Percentiles rank a stretch among this genome's conserved stretches.
Conservation (phyloP, 1,139 yeast species). For the Saccharomyces uvarum region DNA sequence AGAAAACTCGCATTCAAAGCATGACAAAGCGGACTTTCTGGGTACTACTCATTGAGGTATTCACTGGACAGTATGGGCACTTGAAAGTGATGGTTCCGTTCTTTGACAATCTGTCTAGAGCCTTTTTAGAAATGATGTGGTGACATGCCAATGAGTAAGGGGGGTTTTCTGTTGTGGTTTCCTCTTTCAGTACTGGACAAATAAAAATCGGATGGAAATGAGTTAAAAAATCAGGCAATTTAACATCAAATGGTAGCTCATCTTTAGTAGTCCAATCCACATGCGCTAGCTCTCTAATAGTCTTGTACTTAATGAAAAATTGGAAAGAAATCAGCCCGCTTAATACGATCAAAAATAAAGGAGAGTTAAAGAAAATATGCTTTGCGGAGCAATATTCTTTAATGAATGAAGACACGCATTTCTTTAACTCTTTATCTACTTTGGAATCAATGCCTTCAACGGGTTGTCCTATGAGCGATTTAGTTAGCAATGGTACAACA, state of each 20-base stretch:
- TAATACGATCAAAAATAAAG: slow-evolving; percentile 56
- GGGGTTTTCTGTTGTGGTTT: slow-evolving; percentile 53
- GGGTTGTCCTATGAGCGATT: slow-evolving; percentile 16
- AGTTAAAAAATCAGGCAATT: slow-evolving; percentile 42
- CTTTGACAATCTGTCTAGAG: slow-evolving; percentile 38
- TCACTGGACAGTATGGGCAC: slow-evolving; percentile 61
- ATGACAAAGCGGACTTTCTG: slow-evolving; percentile 26
- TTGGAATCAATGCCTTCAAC: slow-evolving; percentile 13
- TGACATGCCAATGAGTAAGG: slow-evolving; percentile 60
- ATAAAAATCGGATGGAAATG: slow-evolving; percentile 79
- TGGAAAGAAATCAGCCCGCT: slow-evolving; percentile 73
- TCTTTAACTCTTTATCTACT: slow-evolving; percentile 18
- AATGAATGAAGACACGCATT: slow-evolving; percentile 42
- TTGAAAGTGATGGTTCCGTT: slow-evolving; percentile 41
- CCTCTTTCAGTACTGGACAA: slow-evolving; percentile 87
- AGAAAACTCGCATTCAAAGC: slow-evolving; percentile 11
- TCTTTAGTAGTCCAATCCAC: slow-evolving; percentile 51
- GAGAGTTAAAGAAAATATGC: slow-evolving; percentile 62
- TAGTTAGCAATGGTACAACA: slow-evolving; percentile 23
- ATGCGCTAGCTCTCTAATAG: slow-evolving; percentile 37
- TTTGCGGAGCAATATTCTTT: slow-evolving; percentile 60
- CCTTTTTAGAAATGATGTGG: slow-evolving; percentile 50
- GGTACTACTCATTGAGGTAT: slow-evolving; percentile 29
- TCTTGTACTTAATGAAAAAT: slow-evolving; percentile 55
- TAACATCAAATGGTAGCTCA: slow-evolving; percentile 55